A percentile compares a stretch with the other conserved stretches of the same genome.
Evolutionary conservation across 2,329 filamentous ascomycete species (phyloP).

Genomic region (Drechmeria coniospora): DNA sequence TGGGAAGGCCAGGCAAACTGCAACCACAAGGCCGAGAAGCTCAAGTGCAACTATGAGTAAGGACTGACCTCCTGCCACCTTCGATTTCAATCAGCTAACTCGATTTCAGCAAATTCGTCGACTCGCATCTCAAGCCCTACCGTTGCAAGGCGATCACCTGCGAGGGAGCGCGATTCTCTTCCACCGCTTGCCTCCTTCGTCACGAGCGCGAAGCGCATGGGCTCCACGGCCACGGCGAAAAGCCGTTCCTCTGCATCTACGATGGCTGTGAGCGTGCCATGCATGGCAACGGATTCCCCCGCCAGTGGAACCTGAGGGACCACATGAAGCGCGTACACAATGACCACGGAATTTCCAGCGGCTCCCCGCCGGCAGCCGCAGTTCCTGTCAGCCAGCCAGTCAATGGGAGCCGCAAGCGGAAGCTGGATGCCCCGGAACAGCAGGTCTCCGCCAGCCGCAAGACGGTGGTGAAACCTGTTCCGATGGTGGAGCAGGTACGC

Average conservation of each 20-base stretch:
- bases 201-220: slow-evolving; percentile 94
- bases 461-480: slow-evolving; percentile 26
- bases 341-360: slow-evolving; percentile 30
- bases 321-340: slow-evolving; percentile 95
- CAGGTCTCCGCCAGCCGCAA: slow-evolving; percentile 29
- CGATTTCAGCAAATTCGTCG: slow-evolving; percentile 70
- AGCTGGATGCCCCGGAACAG: slow-evolving; percentile 33
- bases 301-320: slow-evolving; percentile 89
- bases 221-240: slow-evolving; percentile 86
- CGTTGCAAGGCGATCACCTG: slow-evolving; percentile 78
- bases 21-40: slow-evolving; percentile 83
- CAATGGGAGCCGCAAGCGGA: slow-evolving; percentile 40
- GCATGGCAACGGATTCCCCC: slow-evolving; percentile 76
- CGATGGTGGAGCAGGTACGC: slow-evolving; percentile 17
- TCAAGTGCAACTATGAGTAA: slow-evolving; percentile 99
- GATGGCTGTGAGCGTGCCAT: slow-evolving; percentile 73
- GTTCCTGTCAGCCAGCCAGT: slow-evolving; percentile 15
- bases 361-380: slow-evolving; percentile 24
- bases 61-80: slow-evolving; percentile 16
- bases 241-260: slow-evolving; percentile 81
- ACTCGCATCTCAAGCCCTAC: slow-evolving; percentile 93
- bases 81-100: slow-evolving; percentile 9
- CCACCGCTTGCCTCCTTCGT: slow-evolving; percentile 83
- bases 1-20: slow-evolving; percentile 58
- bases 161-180: slow-evolving; percentile 79